These are phyloP conservation scores for Exophiala sp. DNA, from an alignment of 2,329 filamentous ascomycete species.

Conservation along the genomic window DNA sequence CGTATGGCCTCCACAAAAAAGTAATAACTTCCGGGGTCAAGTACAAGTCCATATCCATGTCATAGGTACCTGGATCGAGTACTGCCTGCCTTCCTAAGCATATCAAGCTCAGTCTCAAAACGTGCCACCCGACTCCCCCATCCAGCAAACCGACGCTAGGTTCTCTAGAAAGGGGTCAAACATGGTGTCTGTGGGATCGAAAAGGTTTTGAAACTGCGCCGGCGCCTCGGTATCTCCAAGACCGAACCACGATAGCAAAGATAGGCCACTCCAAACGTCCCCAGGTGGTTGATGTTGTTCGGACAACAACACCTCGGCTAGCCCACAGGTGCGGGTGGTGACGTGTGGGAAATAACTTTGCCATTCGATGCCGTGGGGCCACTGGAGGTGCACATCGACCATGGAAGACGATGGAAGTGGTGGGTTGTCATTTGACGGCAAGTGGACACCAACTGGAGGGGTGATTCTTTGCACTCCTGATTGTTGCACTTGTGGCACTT, in stretches of 20 bases:
- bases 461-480: background rate
- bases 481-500: background rate
- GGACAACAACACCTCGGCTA: constrained; percentile 2
- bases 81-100: no score
- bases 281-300: background rate
- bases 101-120: background rate
- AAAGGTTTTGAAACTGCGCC: constrained; percentile 3
- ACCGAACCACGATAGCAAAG: background rate
- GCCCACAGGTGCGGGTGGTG: background rate
- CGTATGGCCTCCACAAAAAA: no score
- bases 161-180: constrained; percentile 2
- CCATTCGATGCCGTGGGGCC: constrained; percentile 6
- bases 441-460: background rate
- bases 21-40: no score
- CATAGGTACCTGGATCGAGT: no score
- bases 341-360: constrained; percentile 6
- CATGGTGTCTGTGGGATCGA: constrained; percentile 1
- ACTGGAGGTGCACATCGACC: background rate
- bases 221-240: background rate
- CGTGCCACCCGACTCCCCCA: background rate
- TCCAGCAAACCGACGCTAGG: background rate
- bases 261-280: background rate
- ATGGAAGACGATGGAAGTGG: background rate
- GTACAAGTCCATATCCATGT: no score
- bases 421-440: background rate